phyloP scores from a whole-genome alignment of 768 basidiomycete genomes.

The Postia placenta region DNA sequence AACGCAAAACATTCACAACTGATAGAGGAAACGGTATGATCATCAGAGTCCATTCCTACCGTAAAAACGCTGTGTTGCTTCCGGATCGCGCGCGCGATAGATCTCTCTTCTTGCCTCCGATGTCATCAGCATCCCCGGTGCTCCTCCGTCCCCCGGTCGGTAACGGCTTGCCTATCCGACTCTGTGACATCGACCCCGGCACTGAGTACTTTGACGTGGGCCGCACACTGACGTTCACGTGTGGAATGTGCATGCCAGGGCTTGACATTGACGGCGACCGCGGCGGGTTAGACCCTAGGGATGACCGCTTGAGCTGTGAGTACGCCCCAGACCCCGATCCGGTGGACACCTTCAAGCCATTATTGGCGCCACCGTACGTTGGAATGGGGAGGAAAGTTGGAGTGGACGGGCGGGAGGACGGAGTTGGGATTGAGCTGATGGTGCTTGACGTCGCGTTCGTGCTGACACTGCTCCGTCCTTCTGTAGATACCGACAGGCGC shows the following conservation, averaged over 20 bases:
- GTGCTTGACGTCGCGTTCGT: constrained; percentile 54
- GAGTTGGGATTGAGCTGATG: constrained; percentile 57
- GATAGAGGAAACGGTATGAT: background rate
- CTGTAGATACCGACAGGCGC: constrained; percentile 59
- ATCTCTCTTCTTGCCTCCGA: constrained; percentile 10
- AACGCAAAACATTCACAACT: no score
- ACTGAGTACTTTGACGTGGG: constrained; percentile 18
- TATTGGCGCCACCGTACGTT: constrained; percentile 36
- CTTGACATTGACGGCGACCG: constrained; percentile 20
- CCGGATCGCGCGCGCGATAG: constrained; percentile 21
- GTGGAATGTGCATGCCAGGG: constrained; percentile 8
- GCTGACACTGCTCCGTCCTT: constrained; percentile 35
- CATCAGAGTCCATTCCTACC: constrained; percentile 7
- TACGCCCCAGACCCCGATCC: constrained; percentile 39
- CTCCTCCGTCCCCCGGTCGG: constrained; percentile 18
- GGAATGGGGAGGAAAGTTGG: constrained; percentile 77
- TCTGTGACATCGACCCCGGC: constrained; percentile 20
- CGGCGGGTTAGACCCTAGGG: constrained; percentile 45
- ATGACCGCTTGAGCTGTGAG: constrained; percentile 50
- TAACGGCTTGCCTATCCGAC: constrained; percentile 25
- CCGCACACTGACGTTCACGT: constrained; percentile 23
- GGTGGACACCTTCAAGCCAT: constrained; percentile 55
- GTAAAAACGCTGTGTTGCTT: constrained; percentile 13
- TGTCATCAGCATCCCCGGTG: constrained; percentile 16
- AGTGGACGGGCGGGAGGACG: constrained; percentile 65